Evolutionary conservation across 1,284 basidiomycete genomes (phyloP).

Genomic region (Ganoderma leucocontextum): DNA sequence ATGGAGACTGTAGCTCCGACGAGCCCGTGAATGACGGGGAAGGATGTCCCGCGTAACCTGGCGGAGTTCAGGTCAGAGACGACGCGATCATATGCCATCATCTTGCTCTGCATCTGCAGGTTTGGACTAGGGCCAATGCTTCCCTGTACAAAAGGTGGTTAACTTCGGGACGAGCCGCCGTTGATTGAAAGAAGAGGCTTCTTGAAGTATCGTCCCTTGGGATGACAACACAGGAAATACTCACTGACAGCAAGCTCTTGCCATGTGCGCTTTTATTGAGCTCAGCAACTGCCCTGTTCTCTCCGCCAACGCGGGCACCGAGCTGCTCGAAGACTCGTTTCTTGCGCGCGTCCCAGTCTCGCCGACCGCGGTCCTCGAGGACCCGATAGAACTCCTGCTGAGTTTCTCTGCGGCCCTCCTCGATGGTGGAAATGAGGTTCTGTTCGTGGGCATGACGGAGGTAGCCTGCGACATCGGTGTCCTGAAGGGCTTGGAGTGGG

Average conservation of each 20-base stretch:
- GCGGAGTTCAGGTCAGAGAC: constrained; percentile 79
- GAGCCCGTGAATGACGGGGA: constrained; percentile 76
- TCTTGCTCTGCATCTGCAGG: constrained; percentile 88
- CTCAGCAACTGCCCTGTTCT: constrained; percentile 61
- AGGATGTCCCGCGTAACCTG: constrained; percentile 75
- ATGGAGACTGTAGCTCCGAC: constrained; percentile 68
- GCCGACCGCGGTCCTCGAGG: constrained; percentile 77
- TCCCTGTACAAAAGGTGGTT: constrained; percentile 44
- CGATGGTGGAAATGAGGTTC: constrained; percentile 92
- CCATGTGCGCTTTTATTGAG: constrained; percentile 68
- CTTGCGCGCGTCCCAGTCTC: constrained; percentile 93
- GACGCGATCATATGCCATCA: constrained; percentile 93
- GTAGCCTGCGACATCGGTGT: constrained; percentile 91
- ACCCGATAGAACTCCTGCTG: constrained; percentile 87
- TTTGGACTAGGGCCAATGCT: constrained; percentile 64
- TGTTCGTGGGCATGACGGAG: constrained; percentile 94
- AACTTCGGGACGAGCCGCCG: neutral
- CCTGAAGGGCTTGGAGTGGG: constrained; percentile 87
- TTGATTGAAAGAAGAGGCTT: neutral
- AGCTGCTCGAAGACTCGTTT: constrained; percentile 91
- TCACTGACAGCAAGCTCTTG: constrained; percentile 61
- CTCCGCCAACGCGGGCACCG: constrained; percentile 66
- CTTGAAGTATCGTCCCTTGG: neutral
- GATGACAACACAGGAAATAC: constrained; percentile 33
- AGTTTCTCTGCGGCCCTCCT: constrained; percentile 87